A percentile compares a stretch with the other conserved stretches of the same genome.
Conservation (phyloP, 164 flowering plant species). For the Chloranthus sessilifolius region DNA sequence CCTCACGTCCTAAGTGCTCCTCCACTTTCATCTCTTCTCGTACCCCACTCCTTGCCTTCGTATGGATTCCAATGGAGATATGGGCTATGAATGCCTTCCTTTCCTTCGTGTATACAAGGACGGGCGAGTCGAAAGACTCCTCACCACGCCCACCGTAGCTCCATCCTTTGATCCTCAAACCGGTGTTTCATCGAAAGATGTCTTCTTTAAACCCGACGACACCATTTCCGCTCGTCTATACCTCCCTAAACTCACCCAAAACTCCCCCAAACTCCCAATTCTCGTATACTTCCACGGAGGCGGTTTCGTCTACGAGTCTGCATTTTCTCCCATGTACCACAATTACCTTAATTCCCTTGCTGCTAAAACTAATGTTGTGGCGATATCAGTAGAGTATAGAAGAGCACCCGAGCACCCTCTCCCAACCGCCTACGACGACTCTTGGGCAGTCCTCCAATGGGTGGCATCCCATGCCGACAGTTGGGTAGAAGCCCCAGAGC, state of each 20-base stretch:
- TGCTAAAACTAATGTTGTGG: background rate
- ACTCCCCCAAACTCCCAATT: slow-evolving; percentile 1
- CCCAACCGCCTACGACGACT: slow-evolving; percentile 19
- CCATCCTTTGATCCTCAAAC: background rate
- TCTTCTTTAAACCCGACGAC: background rate
- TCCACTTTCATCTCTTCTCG: background rate
- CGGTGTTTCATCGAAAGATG: slow-evolving; percentile 12
- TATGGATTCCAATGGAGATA: too few species aligned
- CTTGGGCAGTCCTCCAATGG: slow-evolving; percentile 21
- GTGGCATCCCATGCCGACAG: slow-evolving; percentile 3
- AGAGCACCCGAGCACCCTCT: slow-evolving; percentile 18
- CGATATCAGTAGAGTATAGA: slow-evolving; percentile 11
- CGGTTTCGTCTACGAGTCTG: slow-evolving; percentile 2
- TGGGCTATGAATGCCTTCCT: background rate
- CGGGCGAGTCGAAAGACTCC: slow-evolving; percentile 1
- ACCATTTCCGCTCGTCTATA: slow-evolving; percentile 3
- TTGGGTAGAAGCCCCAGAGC: background rate
- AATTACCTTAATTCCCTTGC: slow-evolving; percentile 3
- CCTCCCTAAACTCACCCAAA: background rate
- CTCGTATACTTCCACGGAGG: slow-evolving; percentile 12
- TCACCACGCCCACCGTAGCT: slow-evolving; percentile 1
- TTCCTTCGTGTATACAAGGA: slow-evolving; percentile 3
- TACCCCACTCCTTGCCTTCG: background rate
- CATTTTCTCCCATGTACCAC: slow-evolving; percentile 4
- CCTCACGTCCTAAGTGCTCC: too few species aligned